Percentiles rank a stretch among this genome's conserved stretches.
Evolutionary conservation across 164 flowering plant genomes (phyloP).

Genomic region (Vitis cinerea): DNA sequence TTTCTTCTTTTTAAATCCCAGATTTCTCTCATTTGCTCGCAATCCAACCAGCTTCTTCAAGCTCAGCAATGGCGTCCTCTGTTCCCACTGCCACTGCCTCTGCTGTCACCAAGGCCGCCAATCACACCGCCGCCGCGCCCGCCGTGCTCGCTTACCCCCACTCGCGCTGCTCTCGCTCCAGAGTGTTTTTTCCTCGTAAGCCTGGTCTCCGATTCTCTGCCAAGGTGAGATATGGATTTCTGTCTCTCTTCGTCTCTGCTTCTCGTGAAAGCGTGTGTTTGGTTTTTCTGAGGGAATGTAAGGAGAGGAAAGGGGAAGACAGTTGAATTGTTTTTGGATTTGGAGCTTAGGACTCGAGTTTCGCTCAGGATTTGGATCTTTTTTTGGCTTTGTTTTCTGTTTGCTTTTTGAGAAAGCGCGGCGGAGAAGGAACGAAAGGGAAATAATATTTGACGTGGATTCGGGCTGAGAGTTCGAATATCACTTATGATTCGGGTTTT

Average conservation of each 20-base stretch:
- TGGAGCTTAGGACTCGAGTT: no score
- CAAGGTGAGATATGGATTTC: conserved; percentile 27
- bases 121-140: conserved; percentile 4
- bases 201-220: conserved; percentile 35
- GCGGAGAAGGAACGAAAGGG: no score
- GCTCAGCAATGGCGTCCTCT: conserved; percentile 26
- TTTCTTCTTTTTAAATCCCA: conserved; percentile 13
- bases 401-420: no score
- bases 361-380: no score
- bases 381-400: no score
- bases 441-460: no score
- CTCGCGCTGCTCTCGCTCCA: conserved; percentile 12
- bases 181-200: conserved; percentile 34
- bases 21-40: conserved; percentile 4
- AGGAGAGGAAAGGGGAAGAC: no score
- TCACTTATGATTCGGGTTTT: no score
- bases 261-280: no score
- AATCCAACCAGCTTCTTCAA: background rate
- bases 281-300: no score
- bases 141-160: background rate
- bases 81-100: conserved; percentile 30
- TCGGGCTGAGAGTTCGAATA: no score
- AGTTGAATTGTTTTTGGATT: no score
- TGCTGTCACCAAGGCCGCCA: conserved; percentile 19
- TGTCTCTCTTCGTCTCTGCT: background rate